phyloP scores from a whole-genome alignment of 1,139 yeast genomes.

The Eremothecium gossypii region DNA sequence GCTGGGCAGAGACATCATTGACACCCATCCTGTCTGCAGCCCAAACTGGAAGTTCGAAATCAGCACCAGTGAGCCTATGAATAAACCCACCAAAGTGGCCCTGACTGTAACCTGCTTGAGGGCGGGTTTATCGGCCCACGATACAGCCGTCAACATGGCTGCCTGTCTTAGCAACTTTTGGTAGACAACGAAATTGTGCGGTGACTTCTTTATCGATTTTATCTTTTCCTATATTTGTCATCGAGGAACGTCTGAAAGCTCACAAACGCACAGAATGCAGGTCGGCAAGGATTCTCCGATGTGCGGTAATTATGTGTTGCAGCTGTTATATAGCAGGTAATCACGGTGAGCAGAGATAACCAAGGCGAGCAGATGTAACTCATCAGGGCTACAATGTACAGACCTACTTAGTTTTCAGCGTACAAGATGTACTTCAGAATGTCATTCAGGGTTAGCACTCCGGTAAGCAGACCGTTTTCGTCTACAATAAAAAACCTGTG shows the following conservation, averaged over 20 bases:
- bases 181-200: no score
- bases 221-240: no score
- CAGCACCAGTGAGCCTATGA: conserved; percentile 72
- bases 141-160: not conserved
- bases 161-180: no score
- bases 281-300: no score
- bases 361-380: not conserved
- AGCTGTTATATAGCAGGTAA: no score
- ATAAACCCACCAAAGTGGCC: conserved; percentile 62
- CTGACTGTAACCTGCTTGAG: conserved; percentile 56
- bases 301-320: no score
- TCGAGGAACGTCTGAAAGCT: no score
- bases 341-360: no score
- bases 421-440: conserved; percentile 74
- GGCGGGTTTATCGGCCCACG: conserved; percentile 31
- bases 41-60: conserved; percentile 94
- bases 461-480: conserved; percentile 62
- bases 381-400: not conserved
- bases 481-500: conserved; percentile 93
- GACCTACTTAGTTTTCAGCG: conserved; percentile 38
- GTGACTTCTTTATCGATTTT: no score
- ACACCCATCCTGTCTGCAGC: conserved; percentile 96
- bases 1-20: conserved; percentile 98
- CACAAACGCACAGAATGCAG: no score
- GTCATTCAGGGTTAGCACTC: conserved; percentile 87